Percentiles rank a stretch among this genome's conserved stretches.
Evolutionary conservation across 306 rosid species (phyloP).

Genomic region (Pueraria montana): DNA sequence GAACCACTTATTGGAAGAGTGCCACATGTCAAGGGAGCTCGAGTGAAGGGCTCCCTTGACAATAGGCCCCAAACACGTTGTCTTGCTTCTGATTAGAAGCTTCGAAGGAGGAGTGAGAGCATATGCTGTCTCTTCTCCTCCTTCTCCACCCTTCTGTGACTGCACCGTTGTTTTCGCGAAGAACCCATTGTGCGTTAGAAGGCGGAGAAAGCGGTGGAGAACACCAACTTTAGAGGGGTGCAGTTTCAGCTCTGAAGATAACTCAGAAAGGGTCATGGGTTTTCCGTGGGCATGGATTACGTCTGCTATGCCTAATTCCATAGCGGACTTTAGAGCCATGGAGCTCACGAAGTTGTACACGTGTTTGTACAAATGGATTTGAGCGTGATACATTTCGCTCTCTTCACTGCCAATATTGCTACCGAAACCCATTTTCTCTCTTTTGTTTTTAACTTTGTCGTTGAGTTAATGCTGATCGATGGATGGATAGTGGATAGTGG

Average conservation of each 20-base stretch:
- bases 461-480: neutral
- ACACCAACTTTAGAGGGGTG: too few species aligned
- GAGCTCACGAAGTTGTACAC: too few species aligned
- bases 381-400: slow-evolving; percentile 55
- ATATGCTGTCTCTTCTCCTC: too few species aligned
- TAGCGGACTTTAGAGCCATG: slow-evolving; percentile 61
- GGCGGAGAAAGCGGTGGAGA: too few species aligned
- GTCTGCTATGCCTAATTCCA: slow-evolving; percentile 64
- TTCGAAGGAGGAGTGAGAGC: slow-evolving; percentile 60
- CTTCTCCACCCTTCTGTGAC: too few species aligned
- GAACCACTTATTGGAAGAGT: slow-evolving; percentile 52
- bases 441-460: neutral
- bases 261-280: slow-evolving; percentile 55
- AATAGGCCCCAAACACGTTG: slow-evolving; percentile 21
- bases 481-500: too few species aligned
- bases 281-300: slow-evolving; percentile 57
- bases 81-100: slow-evolving; percentile 50
- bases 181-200: too few species aligned
- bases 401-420: slow-evolving; percentile 11
- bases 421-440: slow-evolving; percentile 16
- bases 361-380: slow-evolving; percentile 61
- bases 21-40: slow-evolving; percentile 37
- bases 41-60: slow-evolving; percentile 37
- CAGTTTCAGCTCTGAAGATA: slow-evolving; percentile 57
- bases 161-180: too few species aligned